Evolutionary conservation across 2,329 filamentous ascomycete species (phyloP).

Genomic region (Plectosphaerella sp.): DNA sequence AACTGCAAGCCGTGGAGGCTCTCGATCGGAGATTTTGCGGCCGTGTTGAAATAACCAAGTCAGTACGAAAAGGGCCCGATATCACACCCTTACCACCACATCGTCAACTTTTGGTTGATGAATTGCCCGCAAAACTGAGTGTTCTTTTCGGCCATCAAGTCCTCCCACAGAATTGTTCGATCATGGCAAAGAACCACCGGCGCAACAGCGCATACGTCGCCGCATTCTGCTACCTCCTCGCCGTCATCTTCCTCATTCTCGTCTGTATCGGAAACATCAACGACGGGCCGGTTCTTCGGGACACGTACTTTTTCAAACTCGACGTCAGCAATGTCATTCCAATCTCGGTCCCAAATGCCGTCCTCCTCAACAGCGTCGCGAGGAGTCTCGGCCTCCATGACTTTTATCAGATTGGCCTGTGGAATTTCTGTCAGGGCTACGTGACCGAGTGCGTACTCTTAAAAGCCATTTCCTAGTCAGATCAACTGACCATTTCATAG

Average conservation of each 20-base stretch:
- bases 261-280: conserved; percentile 72
- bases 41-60: too few relatives aligned
- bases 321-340: conserved; percentile 80
- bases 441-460: conserved; percentile 54
- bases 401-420: conserved; percentile 89
- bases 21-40: too few relatives aligned
- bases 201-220: conserved; percentile 60
- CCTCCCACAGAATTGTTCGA: neutral
- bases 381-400: conserved; percentile 84
- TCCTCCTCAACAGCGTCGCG: conserved; percentile 81
- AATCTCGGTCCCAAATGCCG: conserved; percentile 63
- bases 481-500: conserved; percentile 36
- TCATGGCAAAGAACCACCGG: conserved; percentile 41
- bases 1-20: too few relatives aligned
- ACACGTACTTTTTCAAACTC: conserved; percentile 81
- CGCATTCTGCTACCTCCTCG: conserved; percentile 66
- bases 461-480: too few relatives aligned
- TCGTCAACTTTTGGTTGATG: too few relatives aligned
- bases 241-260: conserved; percentile 74
- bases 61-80: neutral
- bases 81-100: neutral
- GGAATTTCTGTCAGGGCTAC: conserved; percentile 90
- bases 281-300: conserved; percentile 54
- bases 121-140: neutral
- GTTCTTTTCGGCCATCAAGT: neutral